Conservation (phyloP, 345 rosid genomes). For the Cardamine chenopodiifolia region DNA sequence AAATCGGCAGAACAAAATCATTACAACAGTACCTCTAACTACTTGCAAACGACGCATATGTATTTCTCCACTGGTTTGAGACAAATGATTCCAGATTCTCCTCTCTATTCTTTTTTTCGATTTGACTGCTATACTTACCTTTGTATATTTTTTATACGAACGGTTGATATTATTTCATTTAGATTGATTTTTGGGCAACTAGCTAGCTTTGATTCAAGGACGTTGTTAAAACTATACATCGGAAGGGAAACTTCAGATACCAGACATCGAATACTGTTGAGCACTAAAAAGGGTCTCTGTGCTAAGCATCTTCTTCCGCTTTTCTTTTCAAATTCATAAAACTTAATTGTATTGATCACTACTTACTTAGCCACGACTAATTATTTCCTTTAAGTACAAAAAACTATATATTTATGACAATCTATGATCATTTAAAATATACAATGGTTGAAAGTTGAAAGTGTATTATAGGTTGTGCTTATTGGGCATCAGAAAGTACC, state of each 20-base stretch:
- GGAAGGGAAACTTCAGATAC: slow-evolving; percentile 36
- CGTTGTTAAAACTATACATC: slow-evolving; percentile 1
- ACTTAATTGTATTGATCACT: slow-evolving; percentile 36
- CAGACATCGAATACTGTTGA: slow-evolving; percentile 39
- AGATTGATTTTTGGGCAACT: slow-evolving; percentile 21
- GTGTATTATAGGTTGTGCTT: slow-evolving; percentile 17
- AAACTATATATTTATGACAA: not conserved
- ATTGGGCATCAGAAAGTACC: not conserved
- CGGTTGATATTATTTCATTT: slow-evolving; percentile 25
- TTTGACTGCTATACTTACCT: slow-evolving; percentile 8
- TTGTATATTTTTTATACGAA: slow-evolving; percentile 9
- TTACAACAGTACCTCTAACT: slow-evolving; percentile 12
- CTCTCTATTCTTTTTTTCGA: not conserved
- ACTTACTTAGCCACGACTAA: slow-evolving; percentile 24
- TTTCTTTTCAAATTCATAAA: slow-evolving; percentile 23
- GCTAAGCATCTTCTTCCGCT: slow-evolving; percentile 39
- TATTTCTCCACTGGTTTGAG: slow-evolving; percentile 18
- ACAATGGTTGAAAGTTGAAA: slow-evolving; percentile 6
- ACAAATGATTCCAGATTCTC: slow-evolving; percentile 15
- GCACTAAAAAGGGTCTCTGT: slow-evolving; percentile 28
- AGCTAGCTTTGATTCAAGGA: slow-evolving; percentile 17
- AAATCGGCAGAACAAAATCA: slow-evolving; percentile 31
- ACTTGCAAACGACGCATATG: slow-evolving; percentile 18
- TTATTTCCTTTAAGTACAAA: slow-evolving; percentile 14
- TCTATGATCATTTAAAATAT: not conserved